Evolutionary conservation across 192 early-diverging fungal species (phyloP).

Genomic region (Umbelopsis isabellina): DNA sequence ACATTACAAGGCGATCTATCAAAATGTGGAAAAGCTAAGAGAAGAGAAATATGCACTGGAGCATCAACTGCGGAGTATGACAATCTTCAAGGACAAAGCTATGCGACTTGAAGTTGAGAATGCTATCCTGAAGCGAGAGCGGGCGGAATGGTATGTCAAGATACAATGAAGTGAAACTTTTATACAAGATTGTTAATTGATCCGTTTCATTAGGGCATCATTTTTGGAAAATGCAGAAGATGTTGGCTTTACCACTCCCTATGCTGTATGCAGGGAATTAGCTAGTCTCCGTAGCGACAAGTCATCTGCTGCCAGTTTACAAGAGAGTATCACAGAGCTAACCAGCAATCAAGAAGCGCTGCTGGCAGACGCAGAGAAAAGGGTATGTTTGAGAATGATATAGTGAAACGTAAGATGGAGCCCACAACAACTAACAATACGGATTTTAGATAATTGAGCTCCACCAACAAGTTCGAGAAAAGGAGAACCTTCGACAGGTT

Average conservation of each 20-base stretch:
- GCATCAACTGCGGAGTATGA: constrained; percentile 57
- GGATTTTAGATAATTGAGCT: constrained; percentile 40
- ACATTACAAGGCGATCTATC: constrained; percentile 48
- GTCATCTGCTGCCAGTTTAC: neutral
- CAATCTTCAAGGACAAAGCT: constrained; percentile 49
- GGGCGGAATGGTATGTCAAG: constrained; percentile 53
- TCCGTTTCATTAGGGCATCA: constrained; percentile 29
- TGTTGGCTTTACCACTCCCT: constrained; percentile 53
- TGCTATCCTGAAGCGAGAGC: constrained; percentile 51
- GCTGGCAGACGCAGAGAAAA: constrained; percentile 16
- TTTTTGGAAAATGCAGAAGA: constrained; percentile 47
- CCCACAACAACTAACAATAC: neutral
- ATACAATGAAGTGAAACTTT: neutral
- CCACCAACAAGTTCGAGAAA: constrained; percentile 47
- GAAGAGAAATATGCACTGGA: constrained; percentile 61
- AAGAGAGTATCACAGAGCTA: neutral
- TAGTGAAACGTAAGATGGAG: neutral
- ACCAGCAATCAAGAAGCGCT: constrained; percentile 24
- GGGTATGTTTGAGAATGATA: constrained; percentile 22
- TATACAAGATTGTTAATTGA: neutral
- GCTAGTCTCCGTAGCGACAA: neutral
- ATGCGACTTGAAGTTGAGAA: constrained; percentile 54
- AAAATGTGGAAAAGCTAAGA: constrained; percentile 53
- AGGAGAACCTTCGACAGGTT: constrained; percentile 42
- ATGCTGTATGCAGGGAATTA: constrained; percentile 37